Base-by-base conservation (phyloP, 73 alveolate genomes). In the Paramecium biaurelia region DNA sequence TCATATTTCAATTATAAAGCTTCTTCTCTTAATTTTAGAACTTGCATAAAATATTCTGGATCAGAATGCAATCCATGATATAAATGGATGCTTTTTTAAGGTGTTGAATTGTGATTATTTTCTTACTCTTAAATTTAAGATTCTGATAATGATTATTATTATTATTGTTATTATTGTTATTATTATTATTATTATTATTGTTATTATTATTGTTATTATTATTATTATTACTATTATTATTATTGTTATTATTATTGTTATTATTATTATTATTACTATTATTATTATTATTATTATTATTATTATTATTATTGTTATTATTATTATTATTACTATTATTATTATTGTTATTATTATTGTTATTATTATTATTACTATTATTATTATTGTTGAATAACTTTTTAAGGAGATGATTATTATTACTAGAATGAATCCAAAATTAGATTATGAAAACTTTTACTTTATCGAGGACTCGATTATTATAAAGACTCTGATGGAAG, bases 1-100 rank as follows among this genome's bases (percentile, higher is more conserved):
- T 74, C 34, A 74, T 37, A 74, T 32, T 74, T 74, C 45, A 30
- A 41, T 37, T 74, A 37, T 5, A 74, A 41, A 1, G 87, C 59
- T 20, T 74, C 87, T 74, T 74, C 87, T 26, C 87, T 74, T 37
- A 74, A 41, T 35, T 74, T 74, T 5, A 74, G n/a, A 4, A 74
- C 58, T 74, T 74, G 12, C 87, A 74, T 37, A 74, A 74, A 74
- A 14, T 74, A 74, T 37, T 74, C 87, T n/a, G 87, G 87, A 74
- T 74, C 87, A 28, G 59, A 26, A 63, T 63, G 26, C 21, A 63
- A 63, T 63, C 84, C 84, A 63, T 63, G 84, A 26, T 63, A 63
- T 30, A 63, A 12, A 30, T 26, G 26, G 12, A 32, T 14, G 45
- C 10, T 63, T 26, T 63, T 63, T 63, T 63, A 26, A 14, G 84